These are phyloP conservation scores for Hyaloscypha bicolor DNA, from an alignment of 495 filamentous ascomycete species.

Conservation along the genomic window DNA sequence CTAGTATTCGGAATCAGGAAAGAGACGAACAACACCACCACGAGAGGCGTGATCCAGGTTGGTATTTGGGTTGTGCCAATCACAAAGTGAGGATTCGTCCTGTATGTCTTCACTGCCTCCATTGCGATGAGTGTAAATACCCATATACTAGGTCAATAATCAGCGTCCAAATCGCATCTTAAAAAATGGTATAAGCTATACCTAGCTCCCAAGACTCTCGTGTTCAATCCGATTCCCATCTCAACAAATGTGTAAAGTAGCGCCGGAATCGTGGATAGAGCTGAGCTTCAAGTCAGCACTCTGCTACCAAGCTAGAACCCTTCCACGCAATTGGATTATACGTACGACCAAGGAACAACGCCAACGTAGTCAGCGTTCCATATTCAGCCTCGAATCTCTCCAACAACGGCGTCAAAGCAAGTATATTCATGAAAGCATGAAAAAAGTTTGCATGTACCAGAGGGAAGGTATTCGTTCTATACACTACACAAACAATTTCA, in stretches of 20 bases:
- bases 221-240: constrained; percentile 66
- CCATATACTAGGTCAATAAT: constrained; percentile 65
- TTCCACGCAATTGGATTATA: constrained; percentile 28
- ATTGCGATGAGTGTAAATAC: constrained; percentile 83
- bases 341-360: constrained; percentile 89
- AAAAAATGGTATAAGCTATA: constrained; percentile 41
- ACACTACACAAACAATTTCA: constrained; percentile 58
- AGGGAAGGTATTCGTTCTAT: constrained; percentile 90
- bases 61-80: constrained; percentile 77
- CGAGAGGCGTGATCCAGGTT: constrained; percentile 87
- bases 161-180: constrained; percentile 9
- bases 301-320: neutral
- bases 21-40: constrained; percentile 67
- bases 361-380: constrained; percentile 82
- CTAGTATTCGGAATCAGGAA: constrained; percentile 79
- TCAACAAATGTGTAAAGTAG: constrained; percentile 72
- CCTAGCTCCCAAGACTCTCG: constrained; percentile 80
- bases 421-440: constrained; percentile 75
- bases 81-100: constrained; percentile 71
- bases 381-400: constrained; percentile 94
- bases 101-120: constrained; percentile 81
- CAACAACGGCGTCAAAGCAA: constrained; percentile 80
- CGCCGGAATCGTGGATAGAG: constrained; percentile 78
- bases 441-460: constrained; percentile 81
- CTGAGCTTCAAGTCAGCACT: constrained; percentile 43